Base-by-base conservation (phyloP, 164 flowering plant species). In the Santalum album region DNA sequence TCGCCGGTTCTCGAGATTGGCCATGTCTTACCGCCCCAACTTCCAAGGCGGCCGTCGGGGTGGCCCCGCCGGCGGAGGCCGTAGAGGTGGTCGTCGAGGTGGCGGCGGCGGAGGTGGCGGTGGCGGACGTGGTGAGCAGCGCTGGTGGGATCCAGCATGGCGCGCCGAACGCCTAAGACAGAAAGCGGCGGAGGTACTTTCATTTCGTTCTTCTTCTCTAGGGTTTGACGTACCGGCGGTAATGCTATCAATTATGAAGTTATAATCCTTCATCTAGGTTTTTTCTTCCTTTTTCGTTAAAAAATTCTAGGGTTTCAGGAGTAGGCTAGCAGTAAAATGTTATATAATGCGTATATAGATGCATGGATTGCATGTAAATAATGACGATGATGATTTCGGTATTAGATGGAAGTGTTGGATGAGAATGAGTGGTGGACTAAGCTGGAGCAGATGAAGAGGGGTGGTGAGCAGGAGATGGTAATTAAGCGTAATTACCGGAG, bases 101-200 rank as follows among this genome's bases (percentile, higher is more conserved):
- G 56, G 87, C 0, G 67, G 88, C 0, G 45, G 86, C 0, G 67
- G 90, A 0, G 73, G 90, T 0, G 64, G 88, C 0, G 75, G 87
- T 1, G 81, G 90, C 0, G 78, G 90, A 0, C 62, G 90, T 1
- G 97, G 95, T 0, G 87, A 85, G 77, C 94, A 90, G 76, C 77
- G 91, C 3, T 87, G 97, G 97, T 87, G 97, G 94, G 97, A 90
- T 51, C 96, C 96, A 4, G 94, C 69, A 0, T 87, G 97, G 96
- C 68, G 97, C 39, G 96, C 96, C 5, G 86, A 90, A 76, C 84
- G 94, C 3, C 63, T 90, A 50, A 55, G 81, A 12, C 91, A 90
- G 47, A 57, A 61, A 22, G 71, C 69, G 14, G 79, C 84, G 5
- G 86, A 83, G 90, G 97, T 90, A 65, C 2, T 43, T 16, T 17